Conservation (phyloP, 2,329 filamentous ascomycete genomes). For the Aspergillus ochraceoroseus region DNA sequence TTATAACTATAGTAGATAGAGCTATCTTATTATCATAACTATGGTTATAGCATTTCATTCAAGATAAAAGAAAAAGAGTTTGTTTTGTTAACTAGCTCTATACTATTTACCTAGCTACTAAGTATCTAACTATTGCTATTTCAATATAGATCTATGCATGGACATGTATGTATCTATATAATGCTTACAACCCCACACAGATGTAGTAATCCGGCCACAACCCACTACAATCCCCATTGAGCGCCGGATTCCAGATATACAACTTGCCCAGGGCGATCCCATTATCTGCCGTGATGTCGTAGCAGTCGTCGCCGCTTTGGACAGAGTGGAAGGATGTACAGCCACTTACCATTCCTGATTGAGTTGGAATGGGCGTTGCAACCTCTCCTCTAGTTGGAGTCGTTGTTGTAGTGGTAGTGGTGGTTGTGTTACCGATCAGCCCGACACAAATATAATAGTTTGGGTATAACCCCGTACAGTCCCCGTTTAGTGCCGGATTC, state of each 20-base stretch:
- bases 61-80: neutral
- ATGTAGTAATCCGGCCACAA: conserved; percentile 8
- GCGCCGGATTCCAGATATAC: conserved; percentile 2
- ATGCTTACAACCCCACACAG: neutral
- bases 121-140: no score
- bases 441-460: conserved; percentile 5
- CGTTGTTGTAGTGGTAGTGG: conserved; percentile 1
- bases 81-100: no score
- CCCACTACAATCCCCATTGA: neutral
- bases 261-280: conserved; percentile 16
- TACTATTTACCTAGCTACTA: no score
- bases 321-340: conserved; percentile 11
- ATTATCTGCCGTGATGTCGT: conserved; percentile 20
- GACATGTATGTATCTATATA: no score
- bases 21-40: no score
- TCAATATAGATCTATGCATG: no score
- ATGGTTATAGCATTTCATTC: no score
- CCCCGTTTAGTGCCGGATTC: conserved; percentile 7
- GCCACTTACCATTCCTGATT: conserved; percentile 9
- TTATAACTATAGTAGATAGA: no score
- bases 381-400: neutral
- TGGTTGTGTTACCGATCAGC: conserved; percentile 1
- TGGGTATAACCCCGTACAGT: conserved; percentile 4
- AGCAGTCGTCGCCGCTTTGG: conserved; percentile 23
- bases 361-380: conserved; percentile 4